Evolutionary conservation across 176 grass and related monocot genomes (phyloP).

Genomic region (Echinochloa phyllopogon): DNA sequence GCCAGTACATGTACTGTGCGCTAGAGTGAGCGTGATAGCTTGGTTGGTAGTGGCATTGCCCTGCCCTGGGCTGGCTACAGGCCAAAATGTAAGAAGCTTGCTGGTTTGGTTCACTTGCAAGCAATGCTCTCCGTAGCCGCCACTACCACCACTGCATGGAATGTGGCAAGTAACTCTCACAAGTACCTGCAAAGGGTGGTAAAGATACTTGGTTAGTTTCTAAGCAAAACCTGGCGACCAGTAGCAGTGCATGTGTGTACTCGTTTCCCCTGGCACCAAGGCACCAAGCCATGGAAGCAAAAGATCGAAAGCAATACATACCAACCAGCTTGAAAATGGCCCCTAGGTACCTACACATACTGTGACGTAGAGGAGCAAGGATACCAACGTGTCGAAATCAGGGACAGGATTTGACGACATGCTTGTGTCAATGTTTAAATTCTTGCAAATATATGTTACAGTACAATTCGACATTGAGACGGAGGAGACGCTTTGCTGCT

Average conservation of each 20-base stretch:
- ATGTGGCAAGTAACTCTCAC: constrained; percentile 37
- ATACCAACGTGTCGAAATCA: background rate
- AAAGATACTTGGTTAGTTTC: constrained; percentile 26
- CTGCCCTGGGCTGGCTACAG: background rate
- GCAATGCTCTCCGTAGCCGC: constrained; percentile 10
- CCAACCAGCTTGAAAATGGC: background rate
- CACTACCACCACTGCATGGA: background rate
- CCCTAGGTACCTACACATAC: background rate
- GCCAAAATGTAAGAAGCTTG: background rate
- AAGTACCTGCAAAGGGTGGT: background rate
- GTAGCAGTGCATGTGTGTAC: background rate
- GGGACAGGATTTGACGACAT: background rate
- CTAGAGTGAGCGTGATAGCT: background rate
- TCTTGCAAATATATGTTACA: background rate
- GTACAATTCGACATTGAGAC: background rate
- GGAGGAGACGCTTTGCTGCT: background rate
- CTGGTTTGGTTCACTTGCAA: constrained; percentile 44
- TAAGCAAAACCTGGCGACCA: background rate
- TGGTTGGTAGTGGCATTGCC: background rate
- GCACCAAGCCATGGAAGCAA: background rate
- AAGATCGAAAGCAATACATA: background rate
- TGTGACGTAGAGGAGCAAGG: background rate
- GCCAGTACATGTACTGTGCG: background rate
- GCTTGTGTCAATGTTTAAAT: background rate
- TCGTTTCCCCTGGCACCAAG: background rate